Conservation (phyloP, 2,329 filamentous ascomycete species). For the Alternaria brassicae region DNA sequence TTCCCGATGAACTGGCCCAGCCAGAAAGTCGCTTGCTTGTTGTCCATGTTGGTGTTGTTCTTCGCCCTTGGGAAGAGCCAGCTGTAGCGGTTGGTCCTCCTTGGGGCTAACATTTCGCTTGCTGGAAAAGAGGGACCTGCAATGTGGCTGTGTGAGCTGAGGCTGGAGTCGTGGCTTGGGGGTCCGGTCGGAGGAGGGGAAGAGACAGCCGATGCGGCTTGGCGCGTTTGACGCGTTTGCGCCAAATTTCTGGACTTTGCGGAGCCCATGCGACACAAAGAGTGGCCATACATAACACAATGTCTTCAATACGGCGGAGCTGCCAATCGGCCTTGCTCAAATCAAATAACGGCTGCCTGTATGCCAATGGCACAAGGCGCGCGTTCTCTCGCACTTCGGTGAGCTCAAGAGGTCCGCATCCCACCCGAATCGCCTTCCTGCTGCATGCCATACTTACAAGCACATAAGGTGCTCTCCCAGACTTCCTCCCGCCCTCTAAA, state of each 20-base stretch:
- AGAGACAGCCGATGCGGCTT: slow-evolving; percentile 21
- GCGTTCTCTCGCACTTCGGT: slow-evolving; percentile 39
- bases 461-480: slow-evolving; percentile 47
- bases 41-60: slow-evolving; percentile 52
- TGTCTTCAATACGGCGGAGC: slow-evolving; percentile 43
- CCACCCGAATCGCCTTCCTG: not conserved
- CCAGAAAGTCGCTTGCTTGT: slow-evolving; percentile 62
- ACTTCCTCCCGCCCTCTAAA: slow-evolving; percentile 52
- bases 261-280: slow-evolving; percentile 1
- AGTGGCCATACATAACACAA: slow-evolving; percentile 22
- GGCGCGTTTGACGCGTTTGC: slow-evolving; percentile 39
- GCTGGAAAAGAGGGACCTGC: slow-evolving; percentile 17
- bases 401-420: slow-evolving; percentile 34
- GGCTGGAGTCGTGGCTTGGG: slow-evolving; percentile 15
- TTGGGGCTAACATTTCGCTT: slow-evolving; percentile 15
- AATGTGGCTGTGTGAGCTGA: slow-evolving; percentile 23
- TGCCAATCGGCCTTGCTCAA: slow-evolving; percentile 35
- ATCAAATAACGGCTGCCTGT: slow-evolving; percentile 14
- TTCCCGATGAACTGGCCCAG: slow-evolving; percentile 75
- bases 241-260: slow-evolving; percentile 23
- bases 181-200: slow-evolving; percentile 2
- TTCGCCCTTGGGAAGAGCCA: slow-evolving; percentile 31
- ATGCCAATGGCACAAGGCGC: slow-evolving; percentile 35
- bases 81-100: slow-evolving; percentile 19
- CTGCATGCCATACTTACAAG: slow-evolving; percentile 8